These are phyloP conservation scores for Corynespora cassiicola DNA, from an alignment of 2,329 filamentous ascomycete species.

Conservation along the genomic window DNA sequence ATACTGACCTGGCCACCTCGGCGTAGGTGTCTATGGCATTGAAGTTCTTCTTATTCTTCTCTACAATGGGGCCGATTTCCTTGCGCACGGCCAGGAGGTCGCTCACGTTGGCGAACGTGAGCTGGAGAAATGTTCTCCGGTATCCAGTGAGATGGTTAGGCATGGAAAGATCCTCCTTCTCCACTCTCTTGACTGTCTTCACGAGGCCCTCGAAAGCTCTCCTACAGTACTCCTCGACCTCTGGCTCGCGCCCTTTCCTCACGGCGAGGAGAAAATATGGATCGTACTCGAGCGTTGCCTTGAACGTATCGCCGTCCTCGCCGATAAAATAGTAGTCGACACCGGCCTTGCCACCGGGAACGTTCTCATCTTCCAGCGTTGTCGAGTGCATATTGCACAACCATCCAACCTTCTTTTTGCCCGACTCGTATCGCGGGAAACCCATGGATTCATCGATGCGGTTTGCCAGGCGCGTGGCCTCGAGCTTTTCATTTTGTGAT, in stretches of 20 bases:
- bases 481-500: conserved; percentile 90
- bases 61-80: conserved; percentile 86
- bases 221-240: conserved; percentile 94
- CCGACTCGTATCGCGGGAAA: conserved; percentile 89
- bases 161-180: conserved; percentile 93
- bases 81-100: conserved; percentile 86
- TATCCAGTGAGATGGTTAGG: conserved; percentile 96
- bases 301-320: conserved; percentile 82
- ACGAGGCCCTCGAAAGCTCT: conserved; percentile 82
- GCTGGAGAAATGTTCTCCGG: conserved; percentile 82
- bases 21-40: conserved; percentile 98
- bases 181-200: conserved; percentile 76
- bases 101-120: conserved; percentile 85
- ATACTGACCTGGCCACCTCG: conserved; percentile 82
- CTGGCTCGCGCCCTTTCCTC: conserved; percentile 84
- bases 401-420: conserved; percentile 86
- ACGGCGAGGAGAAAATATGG: conserved; percentile 95
- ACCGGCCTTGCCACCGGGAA: conserved; percentile 83
- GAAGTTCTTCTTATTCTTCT: conserved; percentile 96
- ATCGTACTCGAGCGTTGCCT: conserved; percentile 94
- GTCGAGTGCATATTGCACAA: conserved; percentile 95
- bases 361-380: conserved; percentile 80
- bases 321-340: conserved; percentile 95
- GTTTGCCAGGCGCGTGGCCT: conserved; percentile 82
- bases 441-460: conserved; percentile 95